phyloP scores from a whole-genome alignment of 805 yeast species.

The Lipomyces spencermartinsiae region DNA sequence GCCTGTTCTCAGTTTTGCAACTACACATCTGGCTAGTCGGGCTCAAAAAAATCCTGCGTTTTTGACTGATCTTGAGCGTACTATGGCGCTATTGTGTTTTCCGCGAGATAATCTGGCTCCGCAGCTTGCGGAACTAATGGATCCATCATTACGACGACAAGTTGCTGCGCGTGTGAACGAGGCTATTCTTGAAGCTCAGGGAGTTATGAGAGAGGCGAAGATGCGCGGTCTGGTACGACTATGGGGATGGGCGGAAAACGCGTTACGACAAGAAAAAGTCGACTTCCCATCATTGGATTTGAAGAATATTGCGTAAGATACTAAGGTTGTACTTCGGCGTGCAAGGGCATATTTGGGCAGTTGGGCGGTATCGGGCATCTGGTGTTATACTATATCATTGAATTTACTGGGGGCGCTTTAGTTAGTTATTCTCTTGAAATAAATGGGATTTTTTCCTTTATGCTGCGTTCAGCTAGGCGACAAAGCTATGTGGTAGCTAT shows the following conservation, averaged over 20 bases:
- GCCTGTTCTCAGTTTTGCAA: constrained; percentile 47
- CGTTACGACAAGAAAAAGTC: constrained; percentile 41
- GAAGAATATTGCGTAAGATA: constrained; percentile 14
- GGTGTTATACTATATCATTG: background rate
- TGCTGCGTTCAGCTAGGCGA: background rate
- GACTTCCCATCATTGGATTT: constrained; percentile 28
- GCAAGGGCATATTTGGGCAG: background rate
- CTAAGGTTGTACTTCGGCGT: background rate
- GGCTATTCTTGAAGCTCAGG: constrained; percentile 57
- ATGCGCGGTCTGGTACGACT: constrained; percentile 63
- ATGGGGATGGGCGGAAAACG: constrained; percentile 70
- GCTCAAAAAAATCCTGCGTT: constrained; percentile 60
- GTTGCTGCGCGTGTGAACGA: constrained; percentile 76
- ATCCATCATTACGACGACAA: constrained; percentile 64
- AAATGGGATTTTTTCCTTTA: background rate
- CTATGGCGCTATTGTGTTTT: constrained; percentile 78
- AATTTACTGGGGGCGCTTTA: background rate
- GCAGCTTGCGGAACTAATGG: constrained; percentile 61
- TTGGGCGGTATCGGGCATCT: constrained; percentile 7
- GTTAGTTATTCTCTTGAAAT: background rate
- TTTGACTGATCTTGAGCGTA: constrained; percentile 74
- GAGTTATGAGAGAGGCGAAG: constrained; percentile 46
- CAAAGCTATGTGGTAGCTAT: too few relatives aligned
- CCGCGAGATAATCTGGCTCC: constrained; percentile 47
- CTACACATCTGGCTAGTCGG: constrained; percentile 58